Evolutionary conservation across 192 early-diverging fungal species (phyloP).

Genomic region (Ambispora gerdemannii): DNA sequence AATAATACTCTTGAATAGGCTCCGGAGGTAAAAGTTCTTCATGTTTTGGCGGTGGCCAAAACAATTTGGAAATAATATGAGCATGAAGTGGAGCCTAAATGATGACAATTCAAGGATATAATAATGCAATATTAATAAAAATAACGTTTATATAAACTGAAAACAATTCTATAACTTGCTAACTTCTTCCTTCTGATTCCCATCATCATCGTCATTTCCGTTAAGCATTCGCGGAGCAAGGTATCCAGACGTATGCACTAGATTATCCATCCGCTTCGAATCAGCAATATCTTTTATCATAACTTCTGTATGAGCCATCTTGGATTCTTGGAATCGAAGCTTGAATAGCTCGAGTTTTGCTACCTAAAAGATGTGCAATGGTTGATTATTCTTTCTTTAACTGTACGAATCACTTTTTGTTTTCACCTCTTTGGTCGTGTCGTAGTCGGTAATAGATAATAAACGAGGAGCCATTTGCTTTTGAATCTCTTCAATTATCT

Average conservation of each 20-base stretch:
- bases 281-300: conserved; percentile 80
- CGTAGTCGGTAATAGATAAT: conserved; percentile 47
- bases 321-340: conserved; percentile 61
- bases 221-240: neutral
- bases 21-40: conserved; percentile 44
- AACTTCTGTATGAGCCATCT: conserved; percentile 67
- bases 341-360: conserved; percentile 72
- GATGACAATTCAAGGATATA: neutral
- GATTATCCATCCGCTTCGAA: conserved; percentile 61
- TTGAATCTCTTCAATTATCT: conserved; percentile 73
- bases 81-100: conserved; percentile 37
- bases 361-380: conserved; percentile 36
- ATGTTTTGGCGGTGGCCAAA: conserved; percentile 53
- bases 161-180: neutral
- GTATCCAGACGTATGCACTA: conserved; percentile 32
- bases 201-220: neutral
- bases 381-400: too few relatives aligned
- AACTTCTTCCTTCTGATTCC: neutral
- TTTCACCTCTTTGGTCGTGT: conserved; percentile 51
- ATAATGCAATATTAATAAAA: neutral
- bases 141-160: conserved; percentile 6
- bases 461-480: conserved; percentile 51
- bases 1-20: conserved; percentile 35
- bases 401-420: too few relatives aligned
- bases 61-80: conserved; percentile 59